Base-by-base conservation (phyloP, 768 basidiomycete genomes). In the Tricholoma terreum region DNA sequence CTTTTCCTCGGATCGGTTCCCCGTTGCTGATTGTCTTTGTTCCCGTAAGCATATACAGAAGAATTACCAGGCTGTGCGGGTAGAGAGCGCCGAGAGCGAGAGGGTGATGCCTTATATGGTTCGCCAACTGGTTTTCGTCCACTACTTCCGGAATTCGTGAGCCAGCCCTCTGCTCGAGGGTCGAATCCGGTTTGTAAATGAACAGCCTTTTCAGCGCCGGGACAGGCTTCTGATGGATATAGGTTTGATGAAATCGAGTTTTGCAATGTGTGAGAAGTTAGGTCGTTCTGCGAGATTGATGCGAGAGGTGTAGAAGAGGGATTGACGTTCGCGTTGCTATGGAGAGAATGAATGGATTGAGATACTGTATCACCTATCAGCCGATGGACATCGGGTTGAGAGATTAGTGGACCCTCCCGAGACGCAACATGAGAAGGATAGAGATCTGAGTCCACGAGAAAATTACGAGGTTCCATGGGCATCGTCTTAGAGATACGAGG, bases 311-410 rank as follows among this genome's bases (percentile, higher is more conserved):
- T 22, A 40, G 57, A 50, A 50, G 43, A 52, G 46, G 58, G 59
- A 59, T 56, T 57, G 46, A 58, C 61, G 15, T 61, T 58, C 6
- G 19, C 22, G 45, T 57, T 57, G 15, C 58, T 57, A 50, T 56
- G 56, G 30, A 40, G 33, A 43, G 22, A 15, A 34, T 54, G 33
- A n/a, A 49, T 30, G 8, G 22, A 17, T 11, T 27, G 46, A 54
- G 42, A 14, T 33, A n/a, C 21, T 42, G 53, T 30, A 43, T 54
- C 43, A 30, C 45, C 31, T 48, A 43, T 31, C 48, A 34, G 24
- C 38, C 35, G 24, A 27, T 31, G 30, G 21, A 45, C 6, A 30
- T 21, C 50, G 15, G 40, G 11, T 14, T 34, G 22, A 19, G 43
- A 52, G 6, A 52, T 55, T 60, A 48, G 51, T 57, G 51, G 59